Conservation (phyloP, 441 rosid genomes). For the Gossypium schwendimanii region DNA sequence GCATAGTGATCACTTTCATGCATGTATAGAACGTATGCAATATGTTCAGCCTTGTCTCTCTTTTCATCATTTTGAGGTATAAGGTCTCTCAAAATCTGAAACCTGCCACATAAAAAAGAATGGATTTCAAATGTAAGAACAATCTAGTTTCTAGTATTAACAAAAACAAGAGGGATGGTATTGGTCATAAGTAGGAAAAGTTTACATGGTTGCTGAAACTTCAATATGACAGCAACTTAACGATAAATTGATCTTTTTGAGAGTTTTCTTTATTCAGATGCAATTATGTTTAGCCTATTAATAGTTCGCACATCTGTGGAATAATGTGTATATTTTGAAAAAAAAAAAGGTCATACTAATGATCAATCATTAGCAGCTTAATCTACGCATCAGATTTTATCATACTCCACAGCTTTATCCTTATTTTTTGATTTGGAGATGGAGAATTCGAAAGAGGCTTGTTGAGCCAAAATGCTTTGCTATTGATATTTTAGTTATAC, state of each 20-base stretch:
- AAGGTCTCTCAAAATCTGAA: slow-evolving; percentile 48
- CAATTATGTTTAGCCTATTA: neutral
- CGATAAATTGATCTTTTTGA: neutral
- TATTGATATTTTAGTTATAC: neutral
- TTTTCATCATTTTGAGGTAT: slow-evolving; percentile 59
- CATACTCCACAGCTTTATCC: neutral
- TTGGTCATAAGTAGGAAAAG: no score
- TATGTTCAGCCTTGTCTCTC: slow-evolving; percentile 38
- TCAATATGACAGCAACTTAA: neutral
- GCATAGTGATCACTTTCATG: neutral
- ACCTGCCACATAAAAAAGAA: slow-evolving; percentile 31
- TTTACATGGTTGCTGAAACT: neutral
- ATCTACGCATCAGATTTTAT: neutral
- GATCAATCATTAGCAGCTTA: neutral
- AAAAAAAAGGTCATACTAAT: neutral
- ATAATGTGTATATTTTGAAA: no score
- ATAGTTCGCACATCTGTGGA: no score
- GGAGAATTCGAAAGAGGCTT: neutral
- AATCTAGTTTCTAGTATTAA: neutral
- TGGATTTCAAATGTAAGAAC: neutral
- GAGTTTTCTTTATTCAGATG: neutral
- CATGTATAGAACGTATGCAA: neutral
- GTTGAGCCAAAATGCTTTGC: neutral
- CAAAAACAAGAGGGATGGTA: neutral
- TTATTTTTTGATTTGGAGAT: no score